Evolutionary conservation across 2,329 filamentous ascomycete species (phyloP), one percentile per base, ranked within the genome.

Genomic region (Aspergillus calidoustus): DNA sequence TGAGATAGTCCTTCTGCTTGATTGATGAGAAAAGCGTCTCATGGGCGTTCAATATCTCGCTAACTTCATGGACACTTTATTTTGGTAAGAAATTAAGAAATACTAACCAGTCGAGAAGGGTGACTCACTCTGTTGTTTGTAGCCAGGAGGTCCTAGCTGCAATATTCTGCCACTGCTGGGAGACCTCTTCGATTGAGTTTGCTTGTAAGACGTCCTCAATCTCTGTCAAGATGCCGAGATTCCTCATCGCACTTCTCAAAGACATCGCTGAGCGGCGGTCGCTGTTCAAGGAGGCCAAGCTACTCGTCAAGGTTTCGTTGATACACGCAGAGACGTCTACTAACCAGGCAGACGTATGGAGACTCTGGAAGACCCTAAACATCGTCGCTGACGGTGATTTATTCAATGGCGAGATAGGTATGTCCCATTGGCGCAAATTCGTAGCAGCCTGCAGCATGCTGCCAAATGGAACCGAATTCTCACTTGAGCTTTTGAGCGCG

Each of bases 401-500:
- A 53, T 84, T 86, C 3, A 83, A 79, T 7, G 83, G 81, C 0
- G 93, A 91, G 0, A 89, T 88, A 15, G 91, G 91, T 22, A 98
- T 83, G 72, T 97, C 93, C 95, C 95, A 99, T 70, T 94, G 90
- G 68, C 95, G 93, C 17, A 98, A 82, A 66, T 90, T 90, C 62
- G 91, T 86, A 22, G 93, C 93, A 6, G 91, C 92, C 57, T 87
- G 86, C 65, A 96, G 90, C 57, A 92, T 92, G 64, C 85, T 90
- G 51, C 92, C 89, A 7, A 91, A 80, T 0, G 86, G 87, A 7
- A 83, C 78, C 2, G 71, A 66, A 7, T 64, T 64, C 31, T 73
- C 71, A 4, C 85, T 81, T 4, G 84, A 84, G 30, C 81, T 83
- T 41, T 87, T 85, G 9, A 85, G 77, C 23, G 82, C 85, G 59